Evolutionary conservation across 1,284 basidiomycete genomes (phyloP).

Genomic region (Pascua sp.): DNA sequence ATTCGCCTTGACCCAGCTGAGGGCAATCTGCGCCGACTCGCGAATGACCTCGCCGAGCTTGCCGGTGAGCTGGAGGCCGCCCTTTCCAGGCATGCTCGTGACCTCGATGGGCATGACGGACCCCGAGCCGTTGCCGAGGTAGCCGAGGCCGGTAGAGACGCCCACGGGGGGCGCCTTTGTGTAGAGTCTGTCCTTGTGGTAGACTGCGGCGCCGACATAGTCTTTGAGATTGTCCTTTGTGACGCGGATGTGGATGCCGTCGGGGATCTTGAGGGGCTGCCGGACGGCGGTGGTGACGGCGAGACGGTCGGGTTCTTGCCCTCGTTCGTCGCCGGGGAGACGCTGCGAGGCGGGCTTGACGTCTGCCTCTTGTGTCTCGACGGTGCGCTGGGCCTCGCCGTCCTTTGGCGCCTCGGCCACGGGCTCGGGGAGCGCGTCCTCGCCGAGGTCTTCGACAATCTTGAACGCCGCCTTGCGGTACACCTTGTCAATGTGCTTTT

Average conservation of each 20-base stretch:
- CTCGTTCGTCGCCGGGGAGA: constrained; percentile 38
- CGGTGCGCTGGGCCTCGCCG: constrained; percentile 20
- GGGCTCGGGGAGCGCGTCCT: constrained; percentile 75
- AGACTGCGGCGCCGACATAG: constrained; percentile 90
- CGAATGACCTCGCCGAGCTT: constrained; percentile 97
- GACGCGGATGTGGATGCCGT: constrained; percentile 73
- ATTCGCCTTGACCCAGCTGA: constrained; percentile 90
- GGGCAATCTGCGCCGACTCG: constrained; percentile 88
- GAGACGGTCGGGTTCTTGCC: constrained; percentile 29
- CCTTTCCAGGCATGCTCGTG: constrained; percentile 90
- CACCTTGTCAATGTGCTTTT: constrained; percentile 98
- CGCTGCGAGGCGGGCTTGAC: constrained; percentile 49
- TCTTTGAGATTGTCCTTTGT: constrained; percentile 85
- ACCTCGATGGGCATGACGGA: constrained; percentile 97
- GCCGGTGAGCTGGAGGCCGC: constrained; percentile 82
- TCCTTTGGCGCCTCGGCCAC: constrained; percentile 15
- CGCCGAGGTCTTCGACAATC: constrained; percentile 87
- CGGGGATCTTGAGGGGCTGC: constrained; percentile 77
- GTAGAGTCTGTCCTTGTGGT: constrained; percentile 94
- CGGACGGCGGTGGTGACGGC: constrained; percentile 66
- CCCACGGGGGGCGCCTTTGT: constrained; percentile 76
- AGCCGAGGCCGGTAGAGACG: constrained; percentile 90
- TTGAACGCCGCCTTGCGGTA: constrained; percentile 95
- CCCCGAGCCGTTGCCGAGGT: constrained; percentile 92
- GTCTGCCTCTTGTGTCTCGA: constrained; percentile 47